Evolutionary conservation across 1,284 basidiomycete species (phyloP).

Genomic region (Leccinum griseonigrum): DNA sequence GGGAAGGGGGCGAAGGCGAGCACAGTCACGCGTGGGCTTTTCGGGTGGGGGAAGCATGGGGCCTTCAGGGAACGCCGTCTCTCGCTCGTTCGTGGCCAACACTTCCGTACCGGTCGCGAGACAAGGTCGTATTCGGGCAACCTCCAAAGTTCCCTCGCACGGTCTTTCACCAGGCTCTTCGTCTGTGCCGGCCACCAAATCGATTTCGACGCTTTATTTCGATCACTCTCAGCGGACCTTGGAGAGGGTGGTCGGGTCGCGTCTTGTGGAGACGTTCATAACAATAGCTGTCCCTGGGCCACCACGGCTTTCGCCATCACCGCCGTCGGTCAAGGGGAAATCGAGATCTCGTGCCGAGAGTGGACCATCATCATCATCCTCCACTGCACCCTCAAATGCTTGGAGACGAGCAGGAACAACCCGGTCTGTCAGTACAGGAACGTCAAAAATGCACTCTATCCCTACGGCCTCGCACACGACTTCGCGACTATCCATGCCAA

Average conservation of each 20-base stretch:
- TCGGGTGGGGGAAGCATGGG: conserved; percentile 29
- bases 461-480: conserved; percentile 2
- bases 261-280: conserved; percentile 78
- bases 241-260: conserved; percentile 67
- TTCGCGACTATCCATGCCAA: conserved; percentile 13
- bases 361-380: conserved; percentile 18
- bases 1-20: conserved; percentile 37
- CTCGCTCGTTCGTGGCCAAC: conserved; percentile 19
- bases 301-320: conserved; percentile 15
- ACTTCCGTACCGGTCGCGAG: conserved; percentile 32
- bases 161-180: conserved; percentile 19
- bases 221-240: conserved; percentile 65
- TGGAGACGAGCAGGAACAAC: conserved; percentile 6
- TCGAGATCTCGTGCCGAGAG: conserved; percentile 26
- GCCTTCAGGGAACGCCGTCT: conserved; percentile 20
- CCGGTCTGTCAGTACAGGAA: conserved; percentile 15
- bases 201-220: conserved; percentile 36
- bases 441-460: conserved; percentile 16
- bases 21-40: conserved; percentile 40
- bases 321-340: conserved; percentile 16
- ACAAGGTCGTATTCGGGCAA: conserved; percentile 46
- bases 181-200: conserved; percentile 9
- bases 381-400: conserved; percentile 2
- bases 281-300: conserved; percentile 45
- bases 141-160: conserved; percentile 47